A percentile compares a stretch with the other conserved stretches of the same genome.
phyloP scores from a whole-genome alignment of 2,329 filamentous ascomycete genomes.

The Claviceps arundinis region DNA sequence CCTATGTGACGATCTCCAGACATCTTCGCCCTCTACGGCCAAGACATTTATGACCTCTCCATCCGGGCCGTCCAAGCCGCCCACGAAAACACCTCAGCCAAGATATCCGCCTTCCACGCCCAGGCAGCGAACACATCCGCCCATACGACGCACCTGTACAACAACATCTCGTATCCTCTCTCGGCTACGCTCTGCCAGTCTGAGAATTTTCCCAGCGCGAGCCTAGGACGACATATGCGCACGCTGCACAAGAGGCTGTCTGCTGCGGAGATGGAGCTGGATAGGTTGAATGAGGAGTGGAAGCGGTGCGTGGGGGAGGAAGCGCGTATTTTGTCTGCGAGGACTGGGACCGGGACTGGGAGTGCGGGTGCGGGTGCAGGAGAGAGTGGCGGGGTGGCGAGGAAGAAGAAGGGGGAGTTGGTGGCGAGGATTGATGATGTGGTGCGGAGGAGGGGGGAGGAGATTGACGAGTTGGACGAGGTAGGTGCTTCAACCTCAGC shows the following conservation, averaged over 20 bases:
- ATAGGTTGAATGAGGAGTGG: constrained; percentile 13
- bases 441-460: constrained; percentile 8
- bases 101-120: constrained; percentile 10
- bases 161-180: constrained; percentile 19
- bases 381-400: neutral
- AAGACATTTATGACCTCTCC: constrained; percentile 2
- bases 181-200: constrained; percentile 19
- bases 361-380: too few relatives aligned
- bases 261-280: constrained; percentile 13
- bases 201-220: constrained; percentile 11
- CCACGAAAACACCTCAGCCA: constrained; percentile 11
- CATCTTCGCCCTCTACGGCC: constrained; percentile 3
- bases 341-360: constrained; percentile 1
- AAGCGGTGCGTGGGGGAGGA: constrained; percentile 12
- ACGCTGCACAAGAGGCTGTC: constrained; percentile 11
- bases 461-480: constrained; percentile 16
- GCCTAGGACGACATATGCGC: constrained; percentile 14
- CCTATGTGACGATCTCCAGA: neutral
- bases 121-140: constrained; percentile 8
- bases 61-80: constrained; percentile 11
- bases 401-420: constrained; percentile 2
- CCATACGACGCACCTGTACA: constrained; percentile 14
- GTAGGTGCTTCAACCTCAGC: constrained; percentile 8
- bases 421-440: constrained; percentile 13
- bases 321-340: constrained; percentile 9